phyloP scores from a whole-genome alignment of 495 filamentous ascomycete species.

The Geoglossum glabrum region DNA sequence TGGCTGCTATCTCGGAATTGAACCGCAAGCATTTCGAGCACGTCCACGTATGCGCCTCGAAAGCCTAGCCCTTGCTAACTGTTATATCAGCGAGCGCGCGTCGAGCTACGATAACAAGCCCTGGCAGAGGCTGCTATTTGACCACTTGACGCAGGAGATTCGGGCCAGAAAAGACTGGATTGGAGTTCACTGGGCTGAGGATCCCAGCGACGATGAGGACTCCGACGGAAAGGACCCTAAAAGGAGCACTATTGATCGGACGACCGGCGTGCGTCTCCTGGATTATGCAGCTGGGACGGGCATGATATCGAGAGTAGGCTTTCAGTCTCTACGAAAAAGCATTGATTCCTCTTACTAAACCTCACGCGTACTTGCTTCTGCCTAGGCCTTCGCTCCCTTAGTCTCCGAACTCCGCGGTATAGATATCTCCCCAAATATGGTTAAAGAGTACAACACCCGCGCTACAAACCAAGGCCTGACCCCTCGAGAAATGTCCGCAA shows the following conservation, averaged over 20 bases:
- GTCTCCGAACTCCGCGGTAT: constrained; percentile 40
- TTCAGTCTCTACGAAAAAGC: neutral
- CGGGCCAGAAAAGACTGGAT: constrained; percentile 37
- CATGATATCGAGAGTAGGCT: constrained; percentile 32
- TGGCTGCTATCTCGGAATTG: constrained; percentile 26
- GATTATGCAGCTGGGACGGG: constrained; percentile 68
- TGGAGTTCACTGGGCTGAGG: constrained; percentile 34
- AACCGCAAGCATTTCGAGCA: constrained; percentile 37
- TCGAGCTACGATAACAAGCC: constrained; percentile 23
- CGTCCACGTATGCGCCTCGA: constrained; percentile 4
- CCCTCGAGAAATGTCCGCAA: constrained; percentile 30
- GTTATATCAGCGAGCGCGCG: constrained; percentile 22
- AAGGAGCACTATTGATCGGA: constrained; percentile 19
- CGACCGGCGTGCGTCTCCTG: constrained; percentile 38
- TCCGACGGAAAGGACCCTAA: neutral
- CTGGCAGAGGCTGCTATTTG: constrained; percentile 20
- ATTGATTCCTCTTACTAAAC: constrained; percentile 4
- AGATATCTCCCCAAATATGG: constrained; percentile 49
- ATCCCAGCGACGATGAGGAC: constrained; percentile 8
- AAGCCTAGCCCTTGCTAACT: constrained; percentile 7
- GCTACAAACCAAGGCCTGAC: constrained; percentile 21
- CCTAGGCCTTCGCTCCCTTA: constrained; percentile 24
- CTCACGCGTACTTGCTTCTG: constrained; percentile 24
- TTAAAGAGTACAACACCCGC: constrained; percentile 33
- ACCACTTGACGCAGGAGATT: constrained; percentile 24